Base-by-base conservation (phyloP, 108 stramenopile species). In the Nitzschia palea region DNA sequence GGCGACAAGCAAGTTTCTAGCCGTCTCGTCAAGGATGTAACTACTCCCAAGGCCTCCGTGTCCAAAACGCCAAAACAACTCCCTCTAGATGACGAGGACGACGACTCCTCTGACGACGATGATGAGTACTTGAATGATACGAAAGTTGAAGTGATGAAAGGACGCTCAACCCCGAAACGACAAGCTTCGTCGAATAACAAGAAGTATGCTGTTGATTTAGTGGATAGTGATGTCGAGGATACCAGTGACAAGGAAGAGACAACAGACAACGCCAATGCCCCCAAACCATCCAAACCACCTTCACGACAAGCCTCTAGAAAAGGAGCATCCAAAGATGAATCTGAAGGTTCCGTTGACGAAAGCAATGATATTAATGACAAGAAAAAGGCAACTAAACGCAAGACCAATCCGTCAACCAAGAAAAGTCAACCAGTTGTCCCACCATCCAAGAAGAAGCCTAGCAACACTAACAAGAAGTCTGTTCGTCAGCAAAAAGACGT, bases 181-280 rank as follows among this genome's bases (percentile, higher is more conserved):
- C 80, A 77, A 51, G 52, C 62, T 27, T 73, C 70, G 44, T 2
- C 67, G 10, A 82, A 66, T 48, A 79, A 62, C 31, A 57, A 68
- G 57, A 36, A 57, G 30, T 73, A 65, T 43, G 35, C 44, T 1
- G 63, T 44, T 26, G 55, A 65, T 20, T 25, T 56, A 0, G 45
- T 52, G 45, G 72, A 65, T 17, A 55, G 54, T 67, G 52, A 44
- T 67, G 54, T 20, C 10, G 66, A 55, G n/a, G 62, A 76, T 10
- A 18, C 6, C 20, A 35, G 32, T 29, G 43, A 57, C 28, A 36
- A 60, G 17, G 59, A 53, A 20, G 69, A 60, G 8, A 31, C 57
- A 27, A 54, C 26, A 20, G 68, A 50, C 18, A 47, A 67, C 14
- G 50, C 22, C 34, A 56, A 23, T 8, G 28, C 42, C 20, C 56